Conservation (phyloP, 2,329 filamentous ascomycete species). For the Acrodontium crateriforme region DNA sequence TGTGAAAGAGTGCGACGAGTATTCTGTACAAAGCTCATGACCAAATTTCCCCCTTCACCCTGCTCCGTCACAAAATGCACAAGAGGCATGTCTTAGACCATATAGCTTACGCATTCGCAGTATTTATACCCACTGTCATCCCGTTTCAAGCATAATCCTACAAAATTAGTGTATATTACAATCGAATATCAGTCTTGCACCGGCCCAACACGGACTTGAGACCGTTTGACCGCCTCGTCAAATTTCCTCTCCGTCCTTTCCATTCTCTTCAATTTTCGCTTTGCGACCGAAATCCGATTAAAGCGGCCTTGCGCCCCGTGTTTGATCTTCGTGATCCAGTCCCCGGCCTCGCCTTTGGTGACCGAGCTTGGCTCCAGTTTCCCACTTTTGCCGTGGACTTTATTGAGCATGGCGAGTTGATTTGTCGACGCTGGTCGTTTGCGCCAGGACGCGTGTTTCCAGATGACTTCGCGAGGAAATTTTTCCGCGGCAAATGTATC, state of each 20-base stretch:
- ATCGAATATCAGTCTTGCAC: conserved; percentile 7
- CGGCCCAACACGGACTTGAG: conserved; percentile 38
- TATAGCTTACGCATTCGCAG: neutral
- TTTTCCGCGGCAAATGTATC: conserved; percentile 44
- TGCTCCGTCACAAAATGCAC: too few species aligned
- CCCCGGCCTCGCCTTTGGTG: conserved; percentile 66
- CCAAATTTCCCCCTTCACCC: too few species aligned
- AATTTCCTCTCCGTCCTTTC: conserved; percentile 34
- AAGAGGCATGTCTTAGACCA: too few species aligned
- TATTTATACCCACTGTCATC: too few species aligned
- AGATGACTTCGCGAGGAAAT: conserved; percentile 45
- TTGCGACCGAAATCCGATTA: conserved; percentile 20
- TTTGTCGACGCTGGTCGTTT: conserved; percentile 43
- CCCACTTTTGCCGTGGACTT: conserved; percentile 41
- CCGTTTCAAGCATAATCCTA: too few species aligned
- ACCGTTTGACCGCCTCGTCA: conserved; percentile 24
- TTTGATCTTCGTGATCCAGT: conserved; percentile 87
- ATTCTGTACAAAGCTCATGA: too few species aligned
- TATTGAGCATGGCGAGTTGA: conserved; percentile 59
- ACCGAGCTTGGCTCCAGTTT: conserved; percentile 43
- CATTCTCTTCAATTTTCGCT: conserved; percentile 22
- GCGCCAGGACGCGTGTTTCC: conserved; percentile 56
- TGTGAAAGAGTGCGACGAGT: too few species aligned
- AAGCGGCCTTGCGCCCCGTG: conserved; percentile 62
- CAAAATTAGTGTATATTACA: too few species aligned